These are phyloP conservation scores for Fusarium marasasianum DNA, from an alignment of 2,329 filamentous ascomycete species.

Conservation along the genomic window DNA sequence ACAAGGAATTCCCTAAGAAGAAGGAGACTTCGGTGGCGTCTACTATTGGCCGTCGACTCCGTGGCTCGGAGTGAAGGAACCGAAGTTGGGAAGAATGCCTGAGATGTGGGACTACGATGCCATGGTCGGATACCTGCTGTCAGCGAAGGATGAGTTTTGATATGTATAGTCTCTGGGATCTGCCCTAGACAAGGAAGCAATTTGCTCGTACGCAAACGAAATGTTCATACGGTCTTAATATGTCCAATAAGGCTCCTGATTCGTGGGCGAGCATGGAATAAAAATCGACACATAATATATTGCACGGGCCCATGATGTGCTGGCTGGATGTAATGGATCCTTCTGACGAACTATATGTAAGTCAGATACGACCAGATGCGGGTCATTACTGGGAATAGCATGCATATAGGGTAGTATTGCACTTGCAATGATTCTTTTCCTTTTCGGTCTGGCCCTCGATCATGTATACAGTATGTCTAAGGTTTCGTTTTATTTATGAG, in stretches of 20 bases:
- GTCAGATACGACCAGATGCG: conserved; percentile 21
- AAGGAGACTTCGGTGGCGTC: neutral
- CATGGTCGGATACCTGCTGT: neutral
- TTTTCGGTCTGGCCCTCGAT: neutral
- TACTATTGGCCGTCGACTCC: conserved; percentile 7
- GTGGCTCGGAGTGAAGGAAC: neutral
- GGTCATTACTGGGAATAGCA: conserved; percentile 3
- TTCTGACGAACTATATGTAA: conserved; percentile 12
- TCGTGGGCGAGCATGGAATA: neutral
- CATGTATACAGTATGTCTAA: neutral
- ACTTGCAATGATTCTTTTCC: neutral
- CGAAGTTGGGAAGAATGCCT: neutral
- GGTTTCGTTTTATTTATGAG: neutral
- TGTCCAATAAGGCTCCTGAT: neutral
- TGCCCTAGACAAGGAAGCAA: neutral
- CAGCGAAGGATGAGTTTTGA: neutral
- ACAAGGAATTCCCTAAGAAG: conserved; percentile 5
- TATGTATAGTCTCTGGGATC: neutral
- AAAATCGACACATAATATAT: conserved; percentile 16
- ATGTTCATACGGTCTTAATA: neutral
- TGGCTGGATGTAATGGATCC: conserved; percentile 21
- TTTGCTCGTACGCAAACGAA: neutral
- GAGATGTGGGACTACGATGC: neutral
- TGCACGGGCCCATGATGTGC: conserved; percentile 26
- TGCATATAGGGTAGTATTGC: conserved; percentile 17